Conservation (phyloP, 257 asterid genomes). For the Gentiana dahurica region DNA sequence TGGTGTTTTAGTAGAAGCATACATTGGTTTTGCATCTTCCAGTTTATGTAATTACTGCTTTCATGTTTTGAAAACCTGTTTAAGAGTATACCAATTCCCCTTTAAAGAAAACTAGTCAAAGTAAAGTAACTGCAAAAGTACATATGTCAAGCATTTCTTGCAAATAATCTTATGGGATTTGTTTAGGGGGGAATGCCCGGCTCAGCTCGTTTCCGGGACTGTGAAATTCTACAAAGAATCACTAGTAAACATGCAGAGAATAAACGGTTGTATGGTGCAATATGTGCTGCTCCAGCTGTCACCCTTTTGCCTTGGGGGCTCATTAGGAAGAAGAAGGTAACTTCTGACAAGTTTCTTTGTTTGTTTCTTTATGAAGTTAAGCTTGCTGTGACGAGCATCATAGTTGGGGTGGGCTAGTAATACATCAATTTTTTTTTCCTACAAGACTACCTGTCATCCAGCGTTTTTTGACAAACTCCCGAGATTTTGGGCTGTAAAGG, state of each 20-base stretch:
- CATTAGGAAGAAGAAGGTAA: constrained; percentile 65
- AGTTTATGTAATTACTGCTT: neutral
- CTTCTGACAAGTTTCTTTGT: neutral
- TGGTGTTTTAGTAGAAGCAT: neutral
- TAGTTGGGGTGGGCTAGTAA: constrained; percentile 15
- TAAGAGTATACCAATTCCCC: too few species aligned
- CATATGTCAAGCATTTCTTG: neutral
- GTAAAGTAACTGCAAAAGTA: too few species aligned
- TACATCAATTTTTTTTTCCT: constrained; percentile 14
- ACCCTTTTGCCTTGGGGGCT: constrained; percentile 96
- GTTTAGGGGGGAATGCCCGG: constrained; percentile 99
- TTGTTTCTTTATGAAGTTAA: neutral
- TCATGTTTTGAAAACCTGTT: neutral
- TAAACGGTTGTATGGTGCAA: constrained; percentile 70
- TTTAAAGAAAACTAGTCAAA: too few species aligned
- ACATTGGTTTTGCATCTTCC: too few species aligned
- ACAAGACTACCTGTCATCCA: constrained; percentile 87
- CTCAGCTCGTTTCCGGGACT: constrained; percentile 78
- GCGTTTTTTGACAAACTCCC: constrained; percentile 82
- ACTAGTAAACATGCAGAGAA: constrained; percentile 74
- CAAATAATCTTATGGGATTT: constrained; percentile 9
- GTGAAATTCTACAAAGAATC: constrained; percentile 51
- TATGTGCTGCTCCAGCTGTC: constrained; percentile 95
- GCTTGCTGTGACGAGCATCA: neutral
- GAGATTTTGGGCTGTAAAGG: constrained; percentile 68